These are phyloP conservation scores for Synchytrium microbalum DNA, from an alignment of 371 early-diverging fungal species.

Conservation along the genomic window DNA sequence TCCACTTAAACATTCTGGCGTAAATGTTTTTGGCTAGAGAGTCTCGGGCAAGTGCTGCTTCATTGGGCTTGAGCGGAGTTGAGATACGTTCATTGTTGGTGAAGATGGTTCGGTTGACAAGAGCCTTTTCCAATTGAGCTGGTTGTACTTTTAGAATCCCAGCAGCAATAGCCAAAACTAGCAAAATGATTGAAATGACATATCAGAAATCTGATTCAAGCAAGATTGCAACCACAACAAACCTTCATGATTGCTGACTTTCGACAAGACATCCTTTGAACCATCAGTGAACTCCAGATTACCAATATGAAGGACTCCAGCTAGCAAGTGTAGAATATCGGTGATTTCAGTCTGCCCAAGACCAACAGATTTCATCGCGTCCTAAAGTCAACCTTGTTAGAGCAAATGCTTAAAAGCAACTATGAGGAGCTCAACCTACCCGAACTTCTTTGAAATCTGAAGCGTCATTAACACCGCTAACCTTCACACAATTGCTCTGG, in stretches of 20 bases:
- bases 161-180: conserved; percentile 62
- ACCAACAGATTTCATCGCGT: conserved; percentile 27
- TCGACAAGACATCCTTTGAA: neutral
- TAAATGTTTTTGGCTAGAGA: conserved; percentile 69
- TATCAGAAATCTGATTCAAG: too few species aligned
- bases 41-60: conserved; percentile 71
- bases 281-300: conserved; percentile 55
- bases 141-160: conserved; percentile 78
- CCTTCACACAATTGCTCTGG: neutral
- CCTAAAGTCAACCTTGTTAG: too few species aligned
- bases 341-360: conserved; percentile 13
- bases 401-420: too few species aligned
- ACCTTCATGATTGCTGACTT: neutral
- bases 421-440: too few species aligned
- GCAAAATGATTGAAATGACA: too few species aligned
- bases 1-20: conserved; percentile 72
- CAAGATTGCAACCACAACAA: too few species aligned
- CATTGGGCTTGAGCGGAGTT: conserved; percentile 69
- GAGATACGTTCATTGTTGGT: conserved; percentile 75
- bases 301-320: conserved; percentile 73
- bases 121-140: conserved; percentile 66
- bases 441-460: conserved; percentile 10
- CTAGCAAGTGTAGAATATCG: conserved; percentile 39
- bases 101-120: conserved; percentile 64
- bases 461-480: conserved; percentile 9